phyloP scores from a whole-genome alignment of 1,284 basidiomycete species.

The Cerioporus squamosus region DNA sequence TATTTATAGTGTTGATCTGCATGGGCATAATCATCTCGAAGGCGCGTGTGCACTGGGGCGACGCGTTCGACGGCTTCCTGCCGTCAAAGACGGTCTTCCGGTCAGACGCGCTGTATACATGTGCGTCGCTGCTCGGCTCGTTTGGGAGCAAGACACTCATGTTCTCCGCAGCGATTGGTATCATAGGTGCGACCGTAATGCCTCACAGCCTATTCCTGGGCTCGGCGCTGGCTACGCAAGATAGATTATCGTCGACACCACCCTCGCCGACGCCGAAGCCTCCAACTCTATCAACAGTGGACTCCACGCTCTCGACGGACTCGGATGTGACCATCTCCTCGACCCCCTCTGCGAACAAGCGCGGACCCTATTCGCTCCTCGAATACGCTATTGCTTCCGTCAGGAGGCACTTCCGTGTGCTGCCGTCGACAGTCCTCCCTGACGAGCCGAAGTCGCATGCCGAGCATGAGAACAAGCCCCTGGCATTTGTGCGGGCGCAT shows the following conservation, averaged over 20 bases:
- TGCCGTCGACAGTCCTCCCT: slow-evolving; percentile 19
- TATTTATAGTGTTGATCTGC: slow-evolving; percentile 80
- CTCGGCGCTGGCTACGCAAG: slow-evolving; percentile 83
- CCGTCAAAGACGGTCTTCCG: slow-evolving; percentile 74
- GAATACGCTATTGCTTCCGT: neutral
- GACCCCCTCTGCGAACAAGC: neutral
- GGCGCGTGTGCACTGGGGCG: slow-evolving; percentile 77
- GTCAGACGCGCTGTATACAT: slow-evolving; percentile 77
- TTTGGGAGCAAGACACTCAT: neutral
- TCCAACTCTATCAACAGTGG: slow-evolving; percentile 1
- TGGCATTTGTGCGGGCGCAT: slow-evolving; percentile 75
- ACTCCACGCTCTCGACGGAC: slow-evolving; percentile 15
- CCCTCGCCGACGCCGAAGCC: slow-evolving; percentile 1
- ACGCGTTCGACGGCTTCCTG: slow-evolving; percentile 85
- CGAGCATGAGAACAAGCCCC: slow-evolving; percentile 63
- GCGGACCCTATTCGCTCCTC: neutral
- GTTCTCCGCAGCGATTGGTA: slow-evolving; percentile 71
- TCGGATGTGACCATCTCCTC: slow-evolving; percentile 10
- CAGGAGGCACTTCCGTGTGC: slow-evolving; percentile 26
- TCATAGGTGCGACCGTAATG: slow-evolving; percentile 86
- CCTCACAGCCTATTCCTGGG: slow-evolving; percentile 93
- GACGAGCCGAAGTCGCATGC: slow-evolving; percentile 30
- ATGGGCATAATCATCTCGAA: slow-evolving; percentile 83
- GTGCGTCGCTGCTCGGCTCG: slow-evolving; percentile 42
- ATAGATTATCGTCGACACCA: slow-evolving; percentile 50